Evolutionary conservation across 2,329 filamentous ascomycete genomes (phyloP), one percentile per base, ranked within the genome.

Genomic region (Colletotrichum gloeosporioides): DNA sequence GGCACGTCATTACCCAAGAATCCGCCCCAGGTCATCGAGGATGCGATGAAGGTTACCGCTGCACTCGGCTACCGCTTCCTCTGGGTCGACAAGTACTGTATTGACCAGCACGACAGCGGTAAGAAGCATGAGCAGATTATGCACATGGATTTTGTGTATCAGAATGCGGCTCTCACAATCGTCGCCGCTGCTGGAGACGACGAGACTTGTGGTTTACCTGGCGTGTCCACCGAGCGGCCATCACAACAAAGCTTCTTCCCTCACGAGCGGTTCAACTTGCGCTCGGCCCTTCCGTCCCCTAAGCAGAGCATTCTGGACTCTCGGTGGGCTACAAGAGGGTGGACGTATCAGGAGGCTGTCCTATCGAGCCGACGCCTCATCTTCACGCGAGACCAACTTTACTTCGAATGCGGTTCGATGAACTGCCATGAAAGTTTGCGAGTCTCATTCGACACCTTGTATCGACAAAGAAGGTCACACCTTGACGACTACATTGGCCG

Each of bases 21-120:
- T n/a, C 27, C 57, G 27, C 36, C 68, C n/a, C 39, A 34, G 10
- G 68, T 72, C 5, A 31, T 72, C 9, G 49, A 63, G 49, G 80
- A 81, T 59, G 78, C 78, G 4, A 71, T 81, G 4, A 71, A 70
- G 29, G 75, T 79, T 36, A 78, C 79, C 8, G 64, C 53, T 13
- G 70, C 75, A 22, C 75, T 82, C 64, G 80, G 79, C 4, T 76
- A 78, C 9, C 61, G 62, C 4, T 81, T 79, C 61, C 77, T 82
- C n/a, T 83, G 81, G 81, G 75, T 82, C 22, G 81, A 83, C 31
- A 77, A 79, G 15, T 64, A 81, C 13, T 83, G 81, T 53, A 79
- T 82, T 2, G 63, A 81, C 22, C 81, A 83, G 59, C 79, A 82
- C 57, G 80, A 81, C 9, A 64, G 67, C 27, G n/a, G 63, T 29